Conservation (phyloP, 176 grass and related monocot genomes). For the Calamus simplicifolius region DNA sequence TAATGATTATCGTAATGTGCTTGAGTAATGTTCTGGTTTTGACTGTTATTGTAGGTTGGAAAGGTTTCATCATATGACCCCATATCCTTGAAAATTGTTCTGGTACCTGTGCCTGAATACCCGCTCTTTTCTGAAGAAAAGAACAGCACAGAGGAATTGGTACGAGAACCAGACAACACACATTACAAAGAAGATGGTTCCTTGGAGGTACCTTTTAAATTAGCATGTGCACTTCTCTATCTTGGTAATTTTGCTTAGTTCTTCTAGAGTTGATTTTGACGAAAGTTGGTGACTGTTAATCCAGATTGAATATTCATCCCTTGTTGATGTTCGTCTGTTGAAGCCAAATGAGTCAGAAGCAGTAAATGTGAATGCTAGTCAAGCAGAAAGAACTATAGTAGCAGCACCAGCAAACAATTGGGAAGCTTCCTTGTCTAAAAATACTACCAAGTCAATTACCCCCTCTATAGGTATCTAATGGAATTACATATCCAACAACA, state of each 20-base stretch:
- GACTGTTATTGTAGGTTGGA: constrained; percentile 57
- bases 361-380: constrained; percentile 14
- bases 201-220: constrained; percentile 56
- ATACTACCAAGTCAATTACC: constrained; percentile 7
- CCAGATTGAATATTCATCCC: constrained; percentile 78
- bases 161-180: constrained; percentile 24
- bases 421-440: constrained; percentile 1
- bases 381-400: constrained; percentile 16
- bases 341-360: constrained; percentile 24
- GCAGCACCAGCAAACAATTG: constrained; percentile 4
- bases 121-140: constrained; percentile 38
- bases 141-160: constrained; percentile 19
- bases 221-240: background rate
- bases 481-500: too few species aligned
- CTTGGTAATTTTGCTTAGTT: background rate
- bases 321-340: constrained; percentile 71
- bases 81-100: constrained; percentile 56
- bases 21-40: background rate
- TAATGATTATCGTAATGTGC: background rate
- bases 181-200: constrained; percentile 86
- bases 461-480: constrained; percentile 16
- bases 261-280: background rate
- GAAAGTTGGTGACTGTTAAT: background rate
- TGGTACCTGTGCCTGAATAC: constrained; percentile 58
- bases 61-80: constrained; percentile 70